Evolutionary conservation across 2,329 filamentous ascomycete genomes (phyloP), one percentile per base, ranked within the genome.

Genomic region (Delphinella strobiligena): DNA sequence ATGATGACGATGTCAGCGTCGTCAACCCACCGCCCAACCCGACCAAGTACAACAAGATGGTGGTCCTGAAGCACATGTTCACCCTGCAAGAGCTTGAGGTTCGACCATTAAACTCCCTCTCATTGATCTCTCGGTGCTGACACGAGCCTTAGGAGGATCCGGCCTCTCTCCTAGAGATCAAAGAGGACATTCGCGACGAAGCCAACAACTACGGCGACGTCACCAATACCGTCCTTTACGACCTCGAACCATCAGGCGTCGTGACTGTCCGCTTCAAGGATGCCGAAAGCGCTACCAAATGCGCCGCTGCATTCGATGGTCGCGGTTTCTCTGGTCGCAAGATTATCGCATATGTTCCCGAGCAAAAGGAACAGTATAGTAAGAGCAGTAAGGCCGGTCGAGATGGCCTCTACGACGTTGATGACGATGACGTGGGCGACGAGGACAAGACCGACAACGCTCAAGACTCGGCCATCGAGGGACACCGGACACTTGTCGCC

Each of bases 11-110:
- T 40, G 74, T 80, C 18, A 73, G 68, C 1, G 61, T 67, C 10
- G 44, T 51, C 17, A 53, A 76, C 17, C 69, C 71, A n/a, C 39
- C 39, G 2, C 69, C 76, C 31, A 71, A 68, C 7, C 70, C 61
- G 46, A 69, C 67, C 11, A 66, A 66, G 52, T 82, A 75, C 63
- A 83, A 88, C 52, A 93, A 88, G 58, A 69, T 84, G 12, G 88
- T 94, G 19, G 79, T 96, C 42, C 65, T 98, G 47, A 85, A 85
- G 55, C 79, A 93, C 62, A 93, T 94, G 81, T 98, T 98, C 61
- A 93, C 86, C 1, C 69, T 89, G 31, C 58, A 80, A 45, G 85
- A 94, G 63, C 69, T 96, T 18, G 79, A 87, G 51, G 67, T 67
- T n/a, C n/a, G n/a, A n/a, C n/a, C n/a, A n/a, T n/a, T n/a, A n/a